These are phyloP conservation scores for Ramaria sp. DNA, from an alignment of 768 basidiomycete species.

Conservation along the genomic window DNA sequence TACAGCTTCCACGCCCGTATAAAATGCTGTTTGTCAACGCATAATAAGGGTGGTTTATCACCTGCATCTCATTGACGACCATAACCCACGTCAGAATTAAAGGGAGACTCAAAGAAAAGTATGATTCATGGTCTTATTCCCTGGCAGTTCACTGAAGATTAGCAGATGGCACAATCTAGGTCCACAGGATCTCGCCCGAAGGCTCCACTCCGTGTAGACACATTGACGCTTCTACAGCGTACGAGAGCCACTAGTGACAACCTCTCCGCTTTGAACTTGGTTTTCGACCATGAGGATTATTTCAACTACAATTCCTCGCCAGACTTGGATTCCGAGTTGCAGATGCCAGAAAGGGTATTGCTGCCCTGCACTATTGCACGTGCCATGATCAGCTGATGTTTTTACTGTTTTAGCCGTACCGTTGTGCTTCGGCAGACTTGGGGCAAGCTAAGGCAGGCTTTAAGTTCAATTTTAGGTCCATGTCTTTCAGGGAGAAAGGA, in stretches of 20 bases:
- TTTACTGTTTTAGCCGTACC: background rate
- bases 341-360: background rate
- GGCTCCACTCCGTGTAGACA: background rate
- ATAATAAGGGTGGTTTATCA: too few species aligned
- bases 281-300: background rate
- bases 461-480: background rate
- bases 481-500: background rate
- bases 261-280: background rate
- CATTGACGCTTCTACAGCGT: background rate
- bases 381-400: background rate
- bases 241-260: background rate
- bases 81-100: too few species aligned
- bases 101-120: too few species aligned
- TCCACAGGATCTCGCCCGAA: background rate
- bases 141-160: background rate
- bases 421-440: background rate
- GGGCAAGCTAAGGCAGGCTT: background rate
- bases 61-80: too few species aligned
- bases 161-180: background rate
- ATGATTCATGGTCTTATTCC: too few species aligned
- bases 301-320: background rate
- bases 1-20: too few species aligned
- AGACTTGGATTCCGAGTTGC: background rate
- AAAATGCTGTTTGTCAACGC: too few species aligned
- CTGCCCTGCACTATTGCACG: background rate